Evolutionary conservation across 2,329 filamentous ascomycete species (phyloP), one percentile per base, ranked within the genome.

Genomic region (Aspergillus sp.): DNA sequence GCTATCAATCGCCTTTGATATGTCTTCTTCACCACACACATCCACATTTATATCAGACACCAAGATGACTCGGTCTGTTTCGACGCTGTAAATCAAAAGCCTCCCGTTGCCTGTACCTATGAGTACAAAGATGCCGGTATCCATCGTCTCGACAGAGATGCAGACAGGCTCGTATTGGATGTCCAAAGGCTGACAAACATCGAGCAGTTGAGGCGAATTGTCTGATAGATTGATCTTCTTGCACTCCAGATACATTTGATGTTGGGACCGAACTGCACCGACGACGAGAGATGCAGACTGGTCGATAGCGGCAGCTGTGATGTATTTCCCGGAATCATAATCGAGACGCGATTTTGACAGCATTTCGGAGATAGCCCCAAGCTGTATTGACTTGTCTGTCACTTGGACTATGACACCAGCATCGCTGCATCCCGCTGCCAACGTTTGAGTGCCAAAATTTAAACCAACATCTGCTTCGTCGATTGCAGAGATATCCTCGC

Each of bases 381-480:
- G 51, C 36, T 65, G 63, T 14, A 76, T 67, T 7, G 69, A 67
- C 14, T 49, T 61, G 40, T 69, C 61, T 9, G 76, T 78, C 34
- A 79, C 62, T 52, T 79, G 77, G 16, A 78, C 58, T 11, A 78
- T 54, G 6, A 67, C 54, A 23, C 70, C 68, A 4, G 61, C 58
- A 14, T 60, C 54, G 7, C 73, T 69, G 47, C 62, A 69, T 16
- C 71, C 74, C 6, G 73, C 75, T 23, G 75, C 73, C 23, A 81
- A 56, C 3, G 78, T 79, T 57, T 72, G 71, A 5, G 65, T 58
- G 43, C 68, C 63, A n/a, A 73, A 63, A 32, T 77, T 70, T 40
- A 80, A 58, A 4, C 70, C 72, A 32, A 65, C 70, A 23, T 68
- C 64, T 16, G 68, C 64, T 44, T 73, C 69, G 50, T 75, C 67